Evolutionary conservation across 176 grass and related monocot species (phyloP).

Genomic region (Eleusine indica): DNA sequence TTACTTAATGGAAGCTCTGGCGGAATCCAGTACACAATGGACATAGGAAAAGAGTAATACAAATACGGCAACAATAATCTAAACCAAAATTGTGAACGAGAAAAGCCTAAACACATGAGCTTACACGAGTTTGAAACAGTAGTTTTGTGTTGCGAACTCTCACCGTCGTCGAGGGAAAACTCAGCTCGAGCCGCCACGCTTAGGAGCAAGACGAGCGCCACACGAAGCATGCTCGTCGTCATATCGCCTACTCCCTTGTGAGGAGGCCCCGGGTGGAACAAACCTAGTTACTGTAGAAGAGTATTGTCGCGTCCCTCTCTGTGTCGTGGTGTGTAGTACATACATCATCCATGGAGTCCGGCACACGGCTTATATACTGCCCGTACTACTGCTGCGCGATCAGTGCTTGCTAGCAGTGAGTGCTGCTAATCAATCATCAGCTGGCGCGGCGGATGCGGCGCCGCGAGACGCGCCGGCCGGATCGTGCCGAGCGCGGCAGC

Average conservation of each 20-base stretch:
- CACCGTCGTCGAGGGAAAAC: constrained; percentile 29
- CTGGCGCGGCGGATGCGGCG: neutral
- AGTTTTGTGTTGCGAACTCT: neutral
- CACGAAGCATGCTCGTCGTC: neutral
- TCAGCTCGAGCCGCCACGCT: neutral
- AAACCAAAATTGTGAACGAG: neutral
- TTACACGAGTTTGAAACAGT: neutral
- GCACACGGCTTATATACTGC: neutral
- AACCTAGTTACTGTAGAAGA: neutral
- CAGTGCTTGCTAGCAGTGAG: neutral
- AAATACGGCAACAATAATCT: neutral
- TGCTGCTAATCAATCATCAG: neutral
- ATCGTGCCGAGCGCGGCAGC: neutral
- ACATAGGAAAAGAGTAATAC: too few species aligned
- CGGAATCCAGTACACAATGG: too few species aligned
- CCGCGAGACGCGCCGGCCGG: neutral
- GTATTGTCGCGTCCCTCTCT: neutral
- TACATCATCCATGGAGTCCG: neutral
- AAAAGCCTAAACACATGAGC: neutral
- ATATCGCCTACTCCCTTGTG: neutral
- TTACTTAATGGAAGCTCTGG: too few species aligned
- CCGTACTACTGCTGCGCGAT: neutral
- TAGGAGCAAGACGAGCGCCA: constrained; percentile 22
- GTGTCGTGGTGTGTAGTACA: neutral
- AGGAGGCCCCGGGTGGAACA: neutral